Evolutionary conservation across 2,329 filamentous ascomycete species (phyloP).

Genomic region (Penicillium hesseltinei): DNA sequence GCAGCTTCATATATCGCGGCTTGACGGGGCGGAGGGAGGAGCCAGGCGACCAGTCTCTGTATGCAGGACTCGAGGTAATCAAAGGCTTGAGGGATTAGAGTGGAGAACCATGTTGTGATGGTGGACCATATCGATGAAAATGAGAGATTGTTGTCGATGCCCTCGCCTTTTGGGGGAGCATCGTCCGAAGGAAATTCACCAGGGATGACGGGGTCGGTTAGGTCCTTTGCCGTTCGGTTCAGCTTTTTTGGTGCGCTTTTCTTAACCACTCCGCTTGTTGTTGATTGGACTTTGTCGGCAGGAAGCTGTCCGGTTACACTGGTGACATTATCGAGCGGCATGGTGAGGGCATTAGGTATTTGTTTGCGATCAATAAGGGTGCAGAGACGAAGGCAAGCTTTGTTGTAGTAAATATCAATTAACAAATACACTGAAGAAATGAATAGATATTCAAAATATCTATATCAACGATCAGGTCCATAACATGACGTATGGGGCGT

Average conservation of each 20-base stretch:
- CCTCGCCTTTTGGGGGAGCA: conserved; percentile 10
- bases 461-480: conserved; percentile 10
- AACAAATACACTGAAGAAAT: background rate
- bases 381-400: no score
- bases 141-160: conserved; percentile 18
- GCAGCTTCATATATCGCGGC: conserved; percentile 30
- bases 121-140: conserved; percentile 18
- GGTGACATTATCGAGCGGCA: conserved; percentile 30
- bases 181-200: conserved; percentile 30
- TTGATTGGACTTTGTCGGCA: conserved; percentile 18
- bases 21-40: conserved; percentile 29
- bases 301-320: conserved; percentile 21
- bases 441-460: background rate
- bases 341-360: conserved; percentile 2
- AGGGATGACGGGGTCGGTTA: conserved; percentile 23
- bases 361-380: background rate
- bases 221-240: conserved; percentile 16
- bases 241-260: conserved; percentile 18
- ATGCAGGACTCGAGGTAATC: conserved; percentile 30
- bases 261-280: conserved; percentile 10
- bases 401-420: background rate
- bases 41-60: conserved; percentile 23
- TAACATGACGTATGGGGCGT: conserved; percentile 28
- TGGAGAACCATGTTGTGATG: conserved; percentile 18
- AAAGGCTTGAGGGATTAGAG: conserved; percentile 23